Evolutionary conservation across 306 rosid genomes (phyloP), one percentile per base, ranked within the genome.

Genomic region (Sechiopsis laciniata): DNA sequence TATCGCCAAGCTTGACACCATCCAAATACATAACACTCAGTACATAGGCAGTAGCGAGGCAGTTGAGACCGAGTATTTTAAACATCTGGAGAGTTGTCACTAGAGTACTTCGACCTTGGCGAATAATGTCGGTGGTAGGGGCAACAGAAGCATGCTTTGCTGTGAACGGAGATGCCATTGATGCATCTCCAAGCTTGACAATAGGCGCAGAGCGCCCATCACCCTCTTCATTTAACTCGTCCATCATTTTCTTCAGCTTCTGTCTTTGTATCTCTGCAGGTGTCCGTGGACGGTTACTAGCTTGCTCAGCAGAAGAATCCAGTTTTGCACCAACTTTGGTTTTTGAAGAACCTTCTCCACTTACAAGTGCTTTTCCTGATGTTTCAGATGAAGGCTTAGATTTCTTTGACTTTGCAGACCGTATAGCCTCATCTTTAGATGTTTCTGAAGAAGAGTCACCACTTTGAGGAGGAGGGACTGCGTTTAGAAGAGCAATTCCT

Each of bases 61-160:
- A 94, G 76, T 94, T 94, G 73, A 94, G 99, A 70, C 99, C 99
- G 32, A 94, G 88, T 52, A 94, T 94, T 84, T 94, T 94, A 76
- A 94, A 94, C 99, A 94, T 94, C 85, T 94, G 99, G 63, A 94
- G 96, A 69, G 99, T 94, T 56, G 99, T 94, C 76, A 94, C 99
- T 3, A 94, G 85, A 66, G 99, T 94, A 83, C 99, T 94, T 22
- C 99, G 89, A 72, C 99, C 99, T 74, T 94, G 99, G 76, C 99
- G 99, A 81, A 94, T 94, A 71, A 94, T 91, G 83, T 94, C 97
- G 14, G 85, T 86, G 55, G 97, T 91, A 20, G 99, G 99, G 76
- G 88, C 82, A 67, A 94, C 96, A 17, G 99, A 94, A 15, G 99
- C 99, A 83, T 94, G 97, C 81, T 94, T 94, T 21, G 99, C 99